Percentiles rank a stretch among this genome's conserved stretches.
phyloP scores from a whole-genome alignment of 2,329 filamentous ascomycete genomes.

The Fusarium nygamai region DNA sequence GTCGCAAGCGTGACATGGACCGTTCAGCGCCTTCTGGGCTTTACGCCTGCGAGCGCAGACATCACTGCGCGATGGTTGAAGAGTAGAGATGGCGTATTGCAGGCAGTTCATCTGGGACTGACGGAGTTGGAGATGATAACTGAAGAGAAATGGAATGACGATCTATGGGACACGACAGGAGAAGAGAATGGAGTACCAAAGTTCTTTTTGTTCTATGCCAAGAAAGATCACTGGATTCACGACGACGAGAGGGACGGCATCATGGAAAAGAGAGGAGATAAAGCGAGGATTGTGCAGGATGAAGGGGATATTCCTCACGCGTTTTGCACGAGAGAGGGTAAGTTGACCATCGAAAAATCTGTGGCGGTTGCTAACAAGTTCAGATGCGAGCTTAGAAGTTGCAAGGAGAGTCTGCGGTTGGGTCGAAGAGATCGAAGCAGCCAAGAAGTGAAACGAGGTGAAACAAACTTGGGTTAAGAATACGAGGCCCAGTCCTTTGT shows the following conservation, averaged over 20 bases:
- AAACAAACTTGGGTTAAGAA: background rate
- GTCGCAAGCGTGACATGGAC: conserved; percentile 53
- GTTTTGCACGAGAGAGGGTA: conserved; percentile 61
- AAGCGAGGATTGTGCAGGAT: conserved; percentile 63
- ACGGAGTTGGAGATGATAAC: conserved; percentile 69
- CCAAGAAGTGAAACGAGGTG: background rate
- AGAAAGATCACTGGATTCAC: conserved; percentile 71
- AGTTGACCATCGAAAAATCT: conserved; percentile 12
- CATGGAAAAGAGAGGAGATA: conserved; percentile 56
- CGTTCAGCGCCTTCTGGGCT: conserved; percentile 55
- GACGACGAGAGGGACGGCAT: conserved; percentile 65
- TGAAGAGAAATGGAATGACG: conserved; percentile 68
- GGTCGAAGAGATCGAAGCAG: conserved; percentile 27
- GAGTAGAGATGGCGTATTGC: conserved; percentile 66
- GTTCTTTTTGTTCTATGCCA: conserved; percentile 69
- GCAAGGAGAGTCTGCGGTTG: conserved; percentile 27
- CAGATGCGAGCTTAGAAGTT: conserved; percentile 32
- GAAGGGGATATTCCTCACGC: conserved; percentile 67
- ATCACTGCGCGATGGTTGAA: conserved; percentile 64
- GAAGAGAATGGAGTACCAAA: conserved; percentile 50
- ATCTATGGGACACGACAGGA: conserved; percentile 62
- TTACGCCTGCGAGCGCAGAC: conserved; percentile 59
- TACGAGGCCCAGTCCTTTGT: background rate
- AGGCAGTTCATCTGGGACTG: conserved; percentile 67
- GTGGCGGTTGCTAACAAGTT: conserved; percentile 3